A percentile compares a stretch with the other conserved stretches of the same genome.
Conservation (phyloP, 1,284 basidiomycete genomes). For the Neotropicomus parvogracilis region DNA sequence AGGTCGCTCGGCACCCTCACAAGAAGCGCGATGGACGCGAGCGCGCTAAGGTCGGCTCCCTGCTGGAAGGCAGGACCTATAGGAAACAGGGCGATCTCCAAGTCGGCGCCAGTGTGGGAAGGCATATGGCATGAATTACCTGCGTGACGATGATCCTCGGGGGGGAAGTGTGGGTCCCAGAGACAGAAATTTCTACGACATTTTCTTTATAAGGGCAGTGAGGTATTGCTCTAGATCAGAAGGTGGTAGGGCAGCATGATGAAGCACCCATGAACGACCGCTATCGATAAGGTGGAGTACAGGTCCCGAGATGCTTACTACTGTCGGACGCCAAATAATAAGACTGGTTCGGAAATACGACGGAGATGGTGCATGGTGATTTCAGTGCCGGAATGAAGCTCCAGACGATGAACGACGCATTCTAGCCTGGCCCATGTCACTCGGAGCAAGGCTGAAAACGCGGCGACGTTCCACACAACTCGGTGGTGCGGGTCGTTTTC, state of each 20-base stretch:
- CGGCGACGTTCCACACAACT: conserved; percentile 3
- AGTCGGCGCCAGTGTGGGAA: conserved; percentile 15
- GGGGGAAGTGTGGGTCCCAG: conserved; percentile 36
- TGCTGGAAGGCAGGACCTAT: conserved; percentile 49
- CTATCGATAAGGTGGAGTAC: conserved; percentile 34
- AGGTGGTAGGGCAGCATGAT: conserved; percentile 16
- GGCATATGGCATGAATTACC: conserved; percentile 28
- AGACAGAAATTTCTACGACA: conserved; percentile 16
- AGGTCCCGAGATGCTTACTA: conserved; percentile 24
- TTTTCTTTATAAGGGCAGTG: conserved; percentile 33
- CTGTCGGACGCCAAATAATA: conserved; percentile 16
- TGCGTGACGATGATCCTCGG: conserved; percentile 31
- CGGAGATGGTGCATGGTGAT: conserved; percentile 27
- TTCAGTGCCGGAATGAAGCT: conserved; percentile 21
- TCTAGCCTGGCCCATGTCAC: conserved; percentile 12
- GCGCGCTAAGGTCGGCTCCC: conserved; percentile 64
- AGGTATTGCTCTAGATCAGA: conserved; percentile 23
- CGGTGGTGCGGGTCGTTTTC: conserved; percentile 18
- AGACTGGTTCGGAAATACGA: conserved; percentile 24
- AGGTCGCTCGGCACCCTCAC: conserved; percentile 56
- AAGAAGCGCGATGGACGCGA: conserved; percentile 74
- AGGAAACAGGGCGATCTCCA: conserved; percentile 8
- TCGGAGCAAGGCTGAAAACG: conserved; percentile 14
- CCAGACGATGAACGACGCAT: conserved; percentile 10
- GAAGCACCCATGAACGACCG: conserved; percentile 14